Percentiles rank a stretch among this genome's conserved stretches.
Conservation (phyloP, 2,329 filamentous ascomycete species). For the Aspergillus brasiliensis region DNA sequence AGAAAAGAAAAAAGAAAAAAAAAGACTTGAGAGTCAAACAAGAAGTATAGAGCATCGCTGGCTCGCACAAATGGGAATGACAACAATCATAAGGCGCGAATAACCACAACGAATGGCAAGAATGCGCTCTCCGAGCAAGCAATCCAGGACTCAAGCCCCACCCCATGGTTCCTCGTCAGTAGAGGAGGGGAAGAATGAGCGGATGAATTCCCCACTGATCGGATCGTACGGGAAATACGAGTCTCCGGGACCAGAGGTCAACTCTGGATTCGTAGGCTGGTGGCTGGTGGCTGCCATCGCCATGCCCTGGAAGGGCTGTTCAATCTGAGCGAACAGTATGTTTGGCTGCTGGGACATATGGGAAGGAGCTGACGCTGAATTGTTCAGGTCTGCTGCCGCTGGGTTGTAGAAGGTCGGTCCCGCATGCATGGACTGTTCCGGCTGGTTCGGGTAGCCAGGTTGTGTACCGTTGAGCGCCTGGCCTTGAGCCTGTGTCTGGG, state of each 20-base stretch:
- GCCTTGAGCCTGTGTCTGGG: background rate
- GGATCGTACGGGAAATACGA: conserved; percentile 43
- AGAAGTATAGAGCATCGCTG: background rate
- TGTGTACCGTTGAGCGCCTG: conserved; percentile 10
- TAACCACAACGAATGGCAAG: background rate
- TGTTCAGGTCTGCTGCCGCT: background rate
- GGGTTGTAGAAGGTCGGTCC: background rate
- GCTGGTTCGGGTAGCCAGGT: conserved; percentile 6
- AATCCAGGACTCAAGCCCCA: background rate
- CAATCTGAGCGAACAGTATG: background rate
- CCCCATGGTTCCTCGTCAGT: conserved; percentile 31
- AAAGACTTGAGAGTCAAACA: conserved; percentile 6
- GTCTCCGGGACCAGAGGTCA: conserved; percentile 20
- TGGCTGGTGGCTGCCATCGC: conserved; percentile 2
- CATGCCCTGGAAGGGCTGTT: background rate
- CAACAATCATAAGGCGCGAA: background rate
- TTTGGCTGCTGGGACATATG: background rate
- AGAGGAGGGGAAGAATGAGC: conserved; percentile 40
- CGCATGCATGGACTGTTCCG: background rate
- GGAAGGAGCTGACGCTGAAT: background rate
- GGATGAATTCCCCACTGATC: conserved; percentile 42
- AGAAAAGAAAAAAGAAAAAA: conserved; percentile 1
- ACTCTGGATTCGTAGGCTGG: conserved; percentile 12
- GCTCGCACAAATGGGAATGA: background rate
- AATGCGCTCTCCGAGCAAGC: background rate